Evolutionary conservation across 164 flowering plant species (phyloP), one percentile per base, ranked within the genome.

Genomic region (Platanus orientalis): DNA sequence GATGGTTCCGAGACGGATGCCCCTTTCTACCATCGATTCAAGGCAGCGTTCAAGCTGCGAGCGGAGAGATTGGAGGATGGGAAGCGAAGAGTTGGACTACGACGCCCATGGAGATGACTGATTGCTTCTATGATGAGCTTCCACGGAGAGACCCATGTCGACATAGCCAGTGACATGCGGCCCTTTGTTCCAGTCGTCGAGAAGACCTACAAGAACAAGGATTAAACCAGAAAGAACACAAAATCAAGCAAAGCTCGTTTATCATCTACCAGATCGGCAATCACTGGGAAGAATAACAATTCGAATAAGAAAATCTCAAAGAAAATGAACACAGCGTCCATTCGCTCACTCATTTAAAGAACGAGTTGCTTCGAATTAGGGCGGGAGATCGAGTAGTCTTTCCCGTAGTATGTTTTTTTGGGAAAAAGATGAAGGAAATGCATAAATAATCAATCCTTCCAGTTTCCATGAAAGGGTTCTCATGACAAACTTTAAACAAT

Each of bases 91-190:
- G 53, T 45, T 75, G 25, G 87, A 78, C 90, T 88, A 90, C 13
- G 96, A 84, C 0, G 81, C 40, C 93, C 96, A 85, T 30, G 95
- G 98, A 42, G 62, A 78, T 6, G 89, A 80, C 6, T 49, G 53
- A 23, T 70, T 64, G 64, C 67, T 73, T 7, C 84, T 86, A 59
- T 82, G 89, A 44, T 73, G 80, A 21, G 66, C 82, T 64, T 75
- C 66, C 30, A 83, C 68, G 1, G 81, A 70, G 29, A 80, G 78
- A 2, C 85, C 92, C 32, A 93, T 83, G 75, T 93, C 96, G 6
- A 93, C 84, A 57, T 93, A 90, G 42, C 87, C 97, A 1, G 96
- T 82, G n/a, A 87, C n/a, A 60, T 93, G 96, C 1, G 92, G 89
- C 9, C 79, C 89, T 69, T 81, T 82, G 81, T 89, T 90, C 97